These are phyloP conservation scores for Pythium oligandrum DNA, from an alignment of 352 stramenopile genomes.

Conservation along the genomic window DNA sequence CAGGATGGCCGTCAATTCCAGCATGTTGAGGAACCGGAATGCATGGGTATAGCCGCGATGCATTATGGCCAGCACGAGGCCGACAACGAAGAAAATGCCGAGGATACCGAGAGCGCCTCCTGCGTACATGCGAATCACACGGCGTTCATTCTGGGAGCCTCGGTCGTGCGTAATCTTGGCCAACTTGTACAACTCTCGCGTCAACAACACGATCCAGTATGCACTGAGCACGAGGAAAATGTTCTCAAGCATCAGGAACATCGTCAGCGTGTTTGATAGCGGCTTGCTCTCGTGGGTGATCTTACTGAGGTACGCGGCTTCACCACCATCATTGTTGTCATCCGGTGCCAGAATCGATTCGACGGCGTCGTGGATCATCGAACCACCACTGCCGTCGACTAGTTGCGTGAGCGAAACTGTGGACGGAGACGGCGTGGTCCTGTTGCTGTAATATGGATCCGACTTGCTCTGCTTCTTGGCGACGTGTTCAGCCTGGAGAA, in stretches of 20 bases:
- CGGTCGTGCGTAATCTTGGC: constrained; percentile 54
- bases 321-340: constrained; percentile 39
- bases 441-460: constrained; percentile 10
- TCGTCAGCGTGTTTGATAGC: constrained; percentile 34
- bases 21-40: constrained; percentile 49
- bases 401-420: constrained; percentile 2
- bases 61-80: constrained; percentile 34
- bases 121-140: constrained; percentile 45
- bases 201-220: constrained; percentile 64
- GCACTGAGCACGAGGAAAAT: constrained; percentile 59
- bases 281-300: constrained; percentile 39
- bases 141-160: constrained; percentile 38
- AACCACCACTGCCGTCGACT: constrained; percentile 11
- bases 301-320: constrained; percentile 59
- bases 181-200: constrained; percentile 53
- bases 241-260: constrained; percentile 49
- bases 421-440: constrained; percentile 1
- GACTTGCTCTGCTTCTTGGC: constrained; percentile 14
- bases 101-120: constrained; percentile 27
- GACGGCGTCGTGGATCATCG: constrained; percentile 15
- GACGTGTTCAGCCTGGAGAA: constrained; percentile 10
- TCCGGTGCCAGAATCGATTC: constrained; percentile 32
- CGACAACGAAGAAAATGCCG: constrained; percentile 24
- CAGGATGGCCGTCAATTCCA: constrained; percentile 42
- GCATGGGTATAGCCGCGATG: constrained; percentile 47